Evolutionary conservation across 495 filamentous ascomycete genomes (phyloP), one percentile per base, ranked within the genome.

Genomic region (Aspergillus nanangensis): DNA sequence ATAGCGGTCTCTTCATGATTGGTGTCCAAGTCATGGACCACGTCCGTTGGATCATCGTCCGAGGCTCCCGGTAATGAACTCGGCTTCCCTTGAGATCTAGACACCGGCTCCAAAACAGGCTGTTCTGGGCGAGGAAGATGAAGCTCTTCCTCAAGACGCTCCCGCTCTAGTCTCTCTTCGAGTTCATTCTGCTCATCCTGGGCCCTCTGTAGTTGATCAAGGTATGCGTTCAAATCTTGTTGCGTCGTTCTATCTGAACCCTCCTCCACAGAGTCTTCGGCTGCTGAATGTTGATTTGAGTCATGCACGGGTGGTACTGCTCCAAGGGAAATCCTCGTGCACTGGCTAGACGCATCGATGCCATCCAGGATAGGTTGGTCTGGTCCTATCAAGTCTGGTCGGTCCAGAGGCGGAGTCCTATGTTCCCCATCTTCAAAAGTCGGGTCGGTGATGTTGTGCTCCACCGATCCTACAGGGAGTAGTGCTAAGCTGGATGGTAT

Each of bases 341-440:
- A 38, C 5, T 45, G 32, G 32, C 33, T 45, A 45, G 18, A 37
- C 14, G 19, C 38, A 38, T 45, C 33, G 36, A 24, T 20, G 7
- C 27, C 43, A 22, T 37, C 31, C 33, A 17, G 17, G 32, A 29
- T 11, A 11, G 25, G 25, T 11, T 29, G 25, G 25, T 29, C 7
- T 11, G 25, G 25, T 11, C 5, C 11, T 7, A 7, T 29, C 11
- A 11, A 29, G 7, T 29, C 25, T 29, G 25, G 25, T 11, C 11
- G 25, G 5, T 11, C 11, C 7, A 11, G 25, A 29, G 25, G 7
- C 7, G 11, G 25, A 7, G 25, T 7, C 25, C 7, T 29, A 11
- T 29, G 25, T 11, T 29, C 25, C 11, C 25, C 25, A 29, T 29
- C 25, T 29, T 29, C 25, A 29, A 11, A 29, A 5, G 11, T 11